phyloP scores from a whole-genome alignment of 2,329 filamentous ascomycete species.

The Aspergillus nomiae region DNA sequence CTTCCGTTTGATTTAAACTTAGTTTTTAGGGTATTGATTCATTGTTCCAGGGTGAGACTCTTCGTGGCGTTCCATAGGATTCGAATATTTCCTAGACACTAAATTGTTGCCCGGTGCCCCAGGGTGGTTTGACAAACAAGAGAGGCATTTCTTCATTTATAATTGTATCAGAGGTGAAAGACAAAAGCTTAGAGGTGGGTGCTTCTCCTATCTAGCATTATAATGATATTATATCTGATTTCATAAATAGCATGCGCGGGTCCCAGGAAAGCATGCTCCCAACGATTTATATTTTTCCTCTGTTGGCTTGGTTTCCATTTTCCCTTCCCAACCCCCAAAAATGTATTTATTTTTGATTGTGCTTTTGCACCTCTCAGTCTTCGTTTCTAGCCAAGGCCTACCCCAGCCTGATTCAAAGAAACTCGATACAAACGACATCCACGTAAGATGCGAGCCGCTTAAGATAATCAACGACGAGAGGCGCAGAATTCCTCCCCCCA shows the following conservation, averaged over 20 bases:
- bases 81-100: not conserved
- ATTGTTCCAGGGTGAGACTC: not conserved
- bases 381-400: not conserved
- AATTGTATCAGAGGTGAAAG: not conserved
- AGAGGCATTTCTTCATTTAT: not conserved
- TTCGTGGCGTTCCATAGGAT: not conserved
- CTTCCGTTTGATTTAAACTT: not conserved
- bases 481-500: no score
- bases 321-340: not conserved
- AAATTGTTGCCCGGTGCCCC: not conserved
- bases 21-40: not conserved
- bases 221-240: not conserved
- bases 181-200: rapidly evolving
- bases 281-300: not conserved
- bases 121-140: not conserved
- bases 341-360: not conserved
- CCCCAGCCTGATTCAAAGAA: not conserved
- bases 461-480: no score
- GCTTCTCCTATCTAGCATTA: not conserved
- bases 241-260: not conserved
- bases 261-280: not conserved
- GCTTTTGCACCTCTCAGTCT: not conserved
- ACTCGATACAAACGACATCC: not conserved
- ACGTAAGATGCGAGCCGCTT: no score
- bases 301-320: not conserved